phyloP scores from a whole-genome alignment of 2,329 filamentous ascomycete genomes.

The Penicillium rolfsii region DNA sequence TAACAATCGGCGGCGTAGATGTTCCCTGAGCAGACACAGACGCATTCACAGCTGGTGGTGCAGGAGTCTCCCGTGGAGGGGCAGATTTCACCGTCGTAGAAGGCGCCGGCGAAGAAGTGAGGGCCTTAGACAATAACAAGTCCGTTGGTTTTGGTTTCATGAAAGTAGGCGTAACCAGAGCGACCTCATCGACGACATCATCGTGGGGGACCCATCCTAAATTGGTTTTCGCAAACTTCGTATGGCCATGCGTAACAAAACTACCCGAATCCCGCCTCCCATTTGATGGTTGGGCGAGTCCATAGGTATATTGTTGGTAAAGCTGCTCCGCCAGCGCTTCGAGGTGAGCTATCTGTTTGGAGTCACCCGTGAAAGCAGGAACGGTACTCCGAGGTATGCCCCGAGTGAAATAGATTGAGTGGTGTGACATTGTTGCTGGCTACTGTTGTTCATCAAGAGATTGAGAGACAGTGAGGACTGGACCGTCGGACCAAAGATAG shows the following conservation, averaged over 20 bases:
- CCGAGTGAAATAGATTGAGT: constrained; percentile 7
- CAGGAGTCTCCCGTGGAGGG: not conserved
- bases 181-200: not conserved
- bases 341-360: not conserved
- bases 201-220: not conserved
- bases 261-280: no score
- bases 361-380: not conserved
- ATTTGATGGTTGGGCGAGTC: not conserved
- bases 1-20: not conserved
- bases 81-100: not conserved
- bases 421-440: not conserved
- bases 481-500: not conserved
- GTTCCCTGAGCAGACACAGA: not conserved
- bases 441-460: not conserved
- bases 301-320: constrained; percentile 3
- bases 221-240: not conserved
- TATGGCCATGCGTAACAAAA: constrained; percentile 5
- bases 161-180: not conserved
- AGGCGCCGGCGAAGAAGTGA: not conserved
- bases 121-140: not conserved
- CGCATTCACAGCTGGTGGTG: not conserved
- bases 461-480: no score
- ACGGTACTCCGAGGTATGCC: not conserved
- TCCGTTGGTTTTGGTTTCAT: not conserved
- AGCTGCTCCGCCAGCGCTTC: constrained; percentile 4